These are phyloP conservation scores for Musa itinerans DNA, from an alignment of 176 grass and related monocot genomes.

Conservation along the genomic window DNA sequence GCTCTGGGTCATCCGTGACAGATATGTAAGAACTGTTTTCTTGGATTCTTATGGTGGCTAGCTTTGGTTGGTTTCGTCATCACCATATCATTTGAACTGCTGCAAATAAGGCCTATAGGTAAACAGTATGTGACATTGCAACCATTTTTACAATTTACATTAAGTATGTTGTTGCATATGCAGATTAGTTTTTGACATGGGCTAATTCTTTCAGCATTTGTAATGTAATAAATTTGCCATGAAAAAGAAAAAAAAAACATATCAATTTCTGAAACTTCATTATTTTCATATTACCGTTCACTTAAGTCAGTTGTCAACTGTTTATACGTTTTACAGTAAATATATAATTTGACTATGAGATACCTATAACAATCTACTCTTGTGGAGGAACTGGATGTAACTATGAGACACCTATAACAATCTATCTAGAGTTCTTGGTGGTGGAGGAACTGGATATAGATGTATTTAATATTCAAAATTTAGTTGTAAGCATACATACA, in stretches of 20 bases:
- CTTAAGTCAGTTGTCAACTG: background rate
- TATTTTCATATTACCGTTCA: too few relatives aligned
- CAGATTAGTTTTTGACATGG: background rate
- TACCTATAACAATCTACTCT: background rate
- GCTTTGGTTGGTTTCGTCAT: background rate
- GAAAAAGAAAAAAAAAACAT: background rate
- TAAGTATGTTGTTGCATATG: background rate
- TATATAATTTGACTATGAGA: background rate
- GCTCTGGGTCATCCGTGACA: conserved; percentile 61
- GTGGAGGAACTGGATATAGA: background rate
- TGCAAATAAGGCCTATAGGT: background rate
- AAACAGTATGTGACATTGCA: background rate
- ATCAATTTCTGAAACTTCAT: background rate
- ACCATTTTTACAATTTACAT: background rate
- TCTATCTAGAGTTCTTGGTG: background rate
- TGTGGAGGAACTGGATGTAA: background rate
- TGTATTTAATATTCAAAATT: background rate
- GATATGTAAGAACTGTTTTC: conserved; percentile 54
- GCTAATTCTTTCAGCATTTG: background rate
- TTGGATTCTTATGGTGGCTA: background rate
- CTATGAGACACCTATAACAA: background rate
- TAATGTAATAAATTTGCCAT: background rate
- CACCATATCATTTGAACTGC: background rate
- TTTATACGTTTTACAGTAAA: background rate
- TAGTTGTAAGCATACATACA: background rate